phyloP scores from a whole-genome alignment of 2,329 filamentous ascomycete genomes.

The Aureobasidium leucospermi region DNA sequence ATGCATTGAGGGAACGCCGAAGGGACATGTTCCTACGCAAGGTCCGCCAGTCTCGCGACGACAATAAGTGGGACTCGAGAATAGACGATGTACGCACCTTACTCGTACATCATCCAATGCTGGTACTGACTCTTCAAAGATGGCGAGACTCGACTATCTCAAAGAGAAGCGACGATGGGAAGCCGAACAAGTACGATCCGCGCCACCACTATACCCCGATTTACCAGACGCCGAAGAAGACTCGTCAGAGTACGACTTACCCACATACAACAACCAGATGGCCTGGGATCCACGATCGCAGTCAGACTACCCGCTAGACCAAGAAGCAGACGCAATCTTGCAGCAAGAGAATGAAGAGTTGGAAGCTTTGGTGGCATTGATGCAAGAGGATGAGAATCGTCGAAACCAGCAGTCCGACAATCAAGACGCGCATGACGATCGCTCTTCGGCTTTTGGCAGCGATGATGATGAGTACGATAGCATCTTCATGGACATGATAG shows the following conservation, averaged over 20 bases:
- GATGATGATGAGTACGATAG: slow-evolving; percentile 52
- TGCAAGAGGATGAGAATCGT: slow-evolving; percentile 25
- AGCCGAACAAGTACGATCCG: slow-evolving; percentile 34
- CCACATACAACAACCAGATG: neutral
- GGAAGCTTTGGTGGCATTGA: slow-evolving; percentile 37
- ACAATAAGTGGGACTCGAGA: slow-evolving; percentile 37
- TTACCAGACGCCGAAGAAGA: slow-evolving; percentile 19
- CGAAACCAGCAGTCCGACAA: slow-evolving; percentile 4
- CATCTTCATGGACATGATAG: slow-evolving; percentile 58
- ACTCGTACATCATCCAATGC: neutral
- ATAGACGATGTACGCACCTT: slow-evolving; percentile 37
- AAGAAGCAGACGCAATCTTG: slow-evolving; percentile 33
- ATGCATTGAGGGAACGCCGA: slow-evolving; percentile 57
- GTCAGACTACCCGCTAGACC: slow-evolving; percentile 18
- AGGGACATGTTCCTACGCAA: slow-evolving; percentile 62
- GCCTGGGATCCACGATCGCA: slow-evolving; percentile 14
- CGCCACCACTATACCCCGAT: slow-evolving; percentile 24
- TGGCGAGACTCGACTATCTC: slow-evolving; percentile 41
- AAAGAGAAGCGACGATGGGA: slow-evolving; percentile 39
- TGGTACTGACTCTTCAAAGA: slow-evolving; percentile 25
- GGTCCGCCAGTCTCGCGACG: slow-evolving; percentile 38
- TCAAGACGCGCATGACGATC: slow-evolving; percentile 10
- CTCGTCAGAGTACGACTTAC: slow-evolving; percentile 15
- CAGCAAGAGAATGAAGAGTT: slow-evolving; percentile 38
- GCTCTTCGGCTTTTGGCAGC: slow-evolving; percentile 34